Evolutionary conservation across 225 moss, liverwort and hornwort genomes (phyloP), one percentile per base, ranked within the genome.

Genomic region (Sphagnum contortum): DNA sequence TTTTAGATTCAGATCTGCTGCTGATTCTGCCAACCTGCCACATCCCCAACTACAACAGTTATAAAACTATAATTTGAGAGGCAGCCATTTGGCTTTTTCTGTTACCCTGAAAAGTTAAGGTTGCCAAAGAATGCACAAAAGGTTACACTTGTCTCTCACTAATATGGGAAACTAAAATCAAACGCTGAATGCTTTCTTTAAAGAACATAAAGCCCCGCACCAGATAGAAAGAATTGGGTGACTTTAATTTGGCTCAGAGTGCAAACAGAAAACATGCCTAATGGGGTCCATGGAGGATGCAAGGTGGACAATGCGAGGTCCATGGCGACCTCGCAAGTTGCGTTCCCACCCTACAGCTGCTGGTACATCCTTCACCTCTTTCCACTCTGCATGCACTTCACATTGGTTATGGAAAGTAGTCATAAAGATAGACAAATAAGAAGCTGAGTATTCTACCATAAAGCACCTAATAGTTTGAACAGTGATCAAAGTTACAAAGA

Each of bases 1-100:
- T 69, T 98, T 98, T 67, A 98, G 67, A 59, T 98, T 98, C 64
- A 98, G 76, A 72, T 98, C 98, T 4, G 93, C 98, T 70, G 98
- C 98, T 65, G 91, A 85, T 70, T 77, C 83, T n/a, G 98, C 98
- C 77, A 91, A 75, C 79, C 96, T 98, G 82, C 48, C 63, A 70
- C 57, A 49, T 72, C 52, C n/a, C 29, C 29, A 74, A 60, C 3
- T 65, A 73, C 66, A 56, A 12, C 47, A 55, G 61, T 50, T 62
- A 46, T 61, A 67, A 50, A 55, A 51, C 14, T 54, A n/a, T 3
- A 55, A 29, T 1, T 29, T 45, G 47, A 57, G 50, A 64, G 50
- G 12, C 67, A 57, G 29, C 29, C 29, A 29, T 29, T 29, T 29
- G 29, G 29, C 29, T 29, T 29, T 29, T 29, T 29, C 29, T 29